A percentile compares a stretch with the other conserved stretches of the same genome.
phyloP scores from a whole-genome alignment of 2,329 filamentous ascomycete genomes.

The Claviceps capensis region DNA sequence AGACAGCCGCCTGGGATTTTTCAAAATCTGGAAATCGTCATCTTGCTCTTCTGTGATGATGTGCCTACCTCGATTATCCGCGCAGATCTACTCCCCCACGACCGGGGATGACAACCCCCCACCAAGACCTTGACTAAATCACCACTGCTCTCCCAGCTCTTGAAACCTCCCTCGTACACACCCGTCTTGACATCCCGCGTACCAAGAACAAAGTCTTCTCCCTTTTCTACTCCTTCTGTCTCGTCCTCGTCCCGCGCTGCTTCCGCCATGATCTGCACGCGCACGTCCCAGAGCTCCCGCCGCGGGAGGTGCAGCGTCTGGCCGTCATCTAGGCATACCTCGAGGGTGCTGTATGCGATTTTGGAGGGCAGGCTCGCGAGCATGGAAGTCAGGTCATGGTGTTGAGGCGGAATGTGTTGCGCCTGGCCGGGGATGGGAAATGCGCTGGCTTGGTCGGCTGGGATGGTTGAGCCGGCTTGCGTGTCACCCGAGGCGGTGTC shows the following conservation, averaged over 20 bases:
- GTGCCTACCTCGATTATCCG: slow-evolving; percentile 40
- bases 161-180: slow-evolving; percentile 78
- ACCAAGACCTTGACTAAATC: slow-evolving; percentile 61
- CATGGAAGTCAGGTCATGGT: slow-evolving; percentile 36
- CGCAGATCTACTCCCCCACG: slow-evolving; percentile 20
- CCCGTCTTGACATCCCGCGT: slow-evolving; percentile 66
- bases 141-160: slow-evolving; percentile 78
- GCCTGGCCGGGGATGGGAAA: slow-evolving; percentile 50
- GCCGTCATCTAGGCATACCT: slow-evolving; percentile 43
- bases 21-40: too few relatives aligned
- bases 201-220: slow-evolving; percentile 30
- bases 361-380: slow-evolving; percentile 55
- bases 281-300: slow-evolving; percentile 69
- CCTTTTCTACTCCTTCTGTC: neutral
- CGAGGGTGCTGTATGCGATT: slow-evolving; percentile 52
- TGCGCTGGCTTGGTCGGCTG: slow-evolving; percentile 26
- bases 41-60: neutral
- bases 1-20: too few relatives aligned
- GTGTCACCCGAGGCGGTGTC: slow-evolving; percentile 22
- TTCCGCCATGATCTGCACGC: slow-evolving; percentile 68
- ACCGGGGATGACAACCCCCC: slow-evolving; percentile 22
- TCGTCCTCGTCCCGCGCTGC: slow-evolving; percentile 30
- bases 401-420: slow-evolving; percentile 35
- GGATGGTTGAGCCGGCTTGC: slow-evolving; percentile 1
- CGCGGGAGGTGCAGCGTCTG: slow-evolving; percentile 46